Evolutionary conservation across 768 basidiomycete genomes (phyloP).

Genomic region (Clitopilus hobsonii): DNA sequence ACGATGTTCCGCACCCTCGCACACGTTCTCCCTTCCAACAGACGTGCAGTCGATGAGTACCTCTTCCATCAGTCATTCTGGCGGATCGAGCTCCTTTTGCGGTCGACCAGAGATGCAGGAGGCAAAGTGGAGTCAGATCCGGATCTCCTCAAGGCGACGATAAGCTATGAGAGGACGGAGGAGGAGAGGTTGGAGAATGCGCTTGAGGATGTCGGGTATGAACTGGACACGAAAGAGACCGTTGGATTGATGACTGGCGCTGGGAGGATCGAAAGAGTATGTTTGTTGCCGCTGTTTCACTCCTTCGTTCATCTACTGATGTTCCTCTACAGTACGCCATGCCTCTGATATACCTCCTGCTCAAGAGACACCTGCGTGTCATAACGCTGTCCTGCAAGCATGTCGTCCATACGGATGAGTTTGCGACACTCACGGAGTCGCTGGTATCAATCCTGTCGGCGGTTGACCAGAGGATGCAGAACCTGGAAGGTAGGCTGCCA

Average conservation of each 20-base stretch:
- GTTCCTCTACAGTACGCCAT: slow-evolving; percentile 25
- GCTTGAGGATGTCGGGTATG: slow-evolving; percentile 23
- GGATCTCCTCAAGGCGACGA: slow-evolving; percentile 21
- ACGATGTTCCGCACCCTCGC: slow-evolving; percentile 24
- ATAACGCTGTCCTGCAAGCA: slow-evolving; percentile 29
- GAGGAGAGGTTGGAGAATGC: slow-evolving; percentile 25
- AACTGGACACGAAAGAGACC: slow-evolving; percentile 29
- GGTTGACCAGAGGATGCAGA: slow-evolving; percentile 26
- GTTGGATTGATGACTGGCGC: slow-evolving; percentile 27
- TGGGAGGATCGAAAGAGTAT: slow-evolving; percentile 30
- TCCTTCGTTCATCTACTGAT: background rate
- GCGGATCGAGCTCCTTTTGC: slow-evolving; percentile 27
- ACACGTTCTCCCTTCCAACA: slow-evolving; percentile 25
- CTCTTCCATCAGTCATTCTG: slow-evolving; percentile 27
- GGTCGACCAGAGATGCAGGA: slow-evolving; percentile 25
- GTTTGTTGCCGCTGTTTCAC: slow-evolving; percentile 2
- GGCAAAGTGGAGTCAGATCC: slow-evolving; percentile 21
- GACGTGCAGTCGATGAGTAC: slow-evolving; percentile 28
- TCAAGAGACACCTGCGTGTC: slow-evolving; percentile 26
- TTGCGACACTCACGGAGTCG: slow-evolving; percentile 23
- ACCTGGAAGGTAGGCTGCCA: slow-evolving; percentile 23
- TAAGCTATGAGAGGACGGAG: slow-evolving; percentile 21
- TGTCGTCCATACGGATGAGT: slow-evolving; percentile 26
- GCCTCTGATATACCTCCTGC: slow-evolving; percentile 28
- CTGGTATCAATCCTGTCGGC: slow-evolving; percentile 23